A percentile compares a stretch with the other conserved stretches of the same genome.
These are phyloP conservation scores for Lachancea mirantina DNA, from an alignment of 805 yeast species.

Conservation along the genomic window DNA sequence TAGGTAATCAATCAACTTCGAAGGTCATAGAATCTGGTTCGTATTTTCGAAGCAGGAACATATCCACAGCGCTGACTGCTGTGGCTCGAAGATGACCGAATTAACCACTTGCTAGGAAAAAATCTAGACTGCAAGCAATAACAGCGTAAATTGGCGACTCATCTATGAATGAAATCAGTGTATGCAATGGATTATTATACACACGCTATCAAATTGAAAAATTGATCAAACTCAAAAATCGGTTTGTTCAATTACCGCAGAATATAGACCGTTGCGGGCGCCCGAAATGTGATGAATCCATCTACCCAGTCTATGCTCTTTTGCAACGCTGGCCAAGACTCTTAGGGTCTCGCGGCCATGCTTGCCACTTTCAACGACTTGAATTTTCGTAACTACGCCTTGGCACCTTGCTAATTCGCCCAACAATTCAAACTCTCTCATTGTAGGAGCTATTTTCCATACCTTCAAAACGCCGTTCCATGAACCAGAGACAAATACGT, in stretches of 20 bases:
- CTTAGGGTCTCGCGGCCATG: conserved; percentile 45
- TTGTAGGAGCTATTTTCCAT: conserved; percentile 66
- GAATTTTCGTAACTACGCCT: conserved; percentile 66
- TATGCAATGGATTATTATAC: too few species aligned
- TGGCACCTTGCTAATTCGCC: conserved; percentile 52
- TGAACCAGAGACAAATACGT: conserved; percentile 82
- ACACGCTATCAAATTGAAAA: too few species aligned
- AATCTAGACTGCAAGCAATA: too few species aligned
- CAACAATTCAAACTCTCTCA: conserved; percentile 52
- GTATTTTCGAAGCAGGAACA: too few species aligned
- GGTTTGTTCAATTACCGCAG: conserved; percentile 41
- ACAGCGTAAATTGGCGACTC: too few species aligned
- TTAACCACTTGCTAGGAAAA: too few species aligned
- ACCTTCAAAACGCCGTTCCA: conserved; percentile 71
- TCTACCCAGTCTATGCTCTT: conserved; percentile 85
- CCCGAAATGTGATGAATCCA: conserved; percentile 63
- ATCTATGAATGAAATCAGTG: too few species aligned
- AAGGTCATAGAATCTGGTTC: too few species aligned
- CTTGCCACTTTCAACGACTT: conserved; percentile 46
- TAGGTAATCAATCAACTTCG: too few species aligned
- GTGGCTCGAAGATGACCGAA: too few species aligned
- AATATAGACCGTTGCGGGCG: conserved; percentile 66
- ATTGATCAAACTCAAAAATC: too few species aligned
- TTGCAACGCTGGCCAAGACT: conserved; percentile 61
- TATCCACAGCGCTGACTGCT: too few species aligned